phyloP scores from a whole-genome alignment of 805 yeast species.

The Lipomyces lipofer region DNA sequence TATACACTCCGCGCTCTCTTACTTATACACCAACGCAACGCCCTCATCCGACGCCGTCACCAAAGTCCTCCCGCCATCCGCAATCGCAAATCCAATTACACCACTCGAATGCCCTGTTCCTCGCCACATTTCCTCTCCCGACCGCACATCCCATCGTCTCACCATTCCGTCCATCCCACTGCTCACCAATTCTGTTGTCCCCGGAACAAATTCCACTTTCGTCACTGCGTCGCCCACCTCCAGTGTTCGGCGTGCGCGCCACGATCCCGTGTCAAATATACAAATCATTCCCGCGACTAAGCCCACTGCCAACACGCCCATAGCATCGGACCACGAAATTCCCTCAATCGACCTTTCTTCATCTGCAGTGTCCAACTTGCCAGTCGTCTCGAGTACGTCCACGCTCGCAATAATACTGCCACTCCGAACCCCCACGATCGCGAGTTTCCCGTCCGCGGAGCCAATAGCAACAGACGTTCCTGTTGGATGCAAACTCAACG shows the following conservation, averaged over 20 bases:
- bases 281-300: conserved; percentile 85
- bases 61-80: conserved; percentile 62
- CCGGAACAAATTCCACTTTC: conserved; percentile 58
- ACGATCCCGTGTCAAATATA: conserved; percentile 76
- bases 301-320: conserved; percentile 78
- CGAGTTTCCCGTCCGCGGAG: conserved; percentile 81
- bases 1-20: no score
- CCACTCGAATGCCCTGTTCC: conserved; percentile 96
- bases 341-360: conserved; percentile 64
- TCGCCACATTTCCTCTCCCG: conserved; percentile 72
- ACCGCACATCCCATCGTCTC: conserved; percentile 85
- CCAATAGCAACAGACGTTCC: conserved; percentile 70
- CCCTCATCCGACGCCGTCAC: conserved; percentile 98
- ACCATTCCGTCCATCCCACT: conserved; percentile 83
- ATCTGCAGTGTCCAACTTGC: conserved; percentile 49
- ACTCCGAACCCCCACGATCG: conserved; percentile 70
- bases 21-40: conserved; percentile 71
- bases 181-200: conserved; percentile 62
- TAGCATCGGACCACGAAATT: conserved; percentile 69
- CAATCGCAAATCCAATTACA: conserved; percentile 74
- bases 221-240: conserved; percentile 82
- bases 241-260: conserved; percentile 78
- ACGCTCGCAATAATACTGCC: conserved; percentile 71
- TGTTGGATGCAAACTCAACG: conserved; percentile 54
- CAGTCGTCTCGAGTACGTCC: conserved; percentile 50